phyloP scores from a whole-genome alignment of 2,329 filamentous ascomycete species.

The Pseudogymnoascus sp. region DNA sequence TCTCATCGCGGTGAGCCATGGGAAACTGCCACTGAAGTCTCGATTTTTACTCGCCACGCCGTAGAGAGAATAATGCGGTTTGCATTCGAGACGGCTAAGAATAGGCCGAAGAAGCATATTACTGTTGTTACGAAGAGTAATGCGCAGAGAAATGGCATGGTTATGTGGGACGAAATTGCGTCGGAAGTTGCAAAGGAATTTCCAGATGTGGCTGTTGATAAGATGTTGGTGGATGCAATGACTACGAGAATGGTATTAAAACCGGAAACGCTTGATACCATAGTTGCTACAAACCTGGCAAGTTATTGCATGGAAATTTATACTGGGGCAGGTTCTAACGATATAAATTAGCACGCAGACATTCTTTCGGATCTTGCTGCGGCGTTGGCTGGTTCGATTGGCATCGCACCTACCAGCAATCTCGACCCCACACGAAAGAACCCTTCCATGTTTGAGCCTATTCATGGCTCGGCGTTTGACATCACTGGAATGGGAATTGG shows the following conservation, averaged over 20 bases:
- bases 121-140: conserved; percentile 60
- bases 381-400: conserved; percentile 60
- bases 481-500: conserved; percentile 12
- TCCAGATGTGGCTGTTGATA: conserved; percentile 50
- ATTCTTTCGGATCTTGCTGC: conserved; percentile 65
- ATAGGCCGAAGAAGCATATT: conserved; percentile 46
- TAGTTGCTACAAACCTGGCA: conserved; percentile 49
- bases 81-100: conserved; percentile 47
- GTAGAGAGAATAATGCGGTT: conserved; percentile 55
- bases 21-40: conserved; percentile 53
- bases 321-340: not conserved
- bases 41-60: conserved; percentile 53
- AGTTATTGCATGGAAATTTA: not conserved
- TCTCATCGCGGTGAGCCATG: conserved; percentile 48
- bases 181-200: conserved; percentile 47
- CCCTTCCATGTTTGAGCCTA: conserved; percentile 53
- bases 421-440: conserved; percentile 51
- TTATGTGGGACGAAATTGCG: conserved; percentile 58
- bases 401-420: conserved; percentile 63
- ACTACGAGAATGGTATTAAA: conserved; percentile 47
- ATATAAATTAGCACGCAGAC: conserved; percentile 43
- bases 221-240: conserved; percentile 53
- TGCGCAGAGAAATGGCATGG: conserved; percentile 58
- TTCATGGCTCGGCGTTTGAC: conserved; percentile 43
- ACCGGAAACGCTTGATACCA: conserved; percentile 50